Evolutionary conservation across 768 basidiomycete genomes (phyloP), one percentile per base, ranked within the genome.

Genomic region (Leccinum subtestaceum): DNA sequence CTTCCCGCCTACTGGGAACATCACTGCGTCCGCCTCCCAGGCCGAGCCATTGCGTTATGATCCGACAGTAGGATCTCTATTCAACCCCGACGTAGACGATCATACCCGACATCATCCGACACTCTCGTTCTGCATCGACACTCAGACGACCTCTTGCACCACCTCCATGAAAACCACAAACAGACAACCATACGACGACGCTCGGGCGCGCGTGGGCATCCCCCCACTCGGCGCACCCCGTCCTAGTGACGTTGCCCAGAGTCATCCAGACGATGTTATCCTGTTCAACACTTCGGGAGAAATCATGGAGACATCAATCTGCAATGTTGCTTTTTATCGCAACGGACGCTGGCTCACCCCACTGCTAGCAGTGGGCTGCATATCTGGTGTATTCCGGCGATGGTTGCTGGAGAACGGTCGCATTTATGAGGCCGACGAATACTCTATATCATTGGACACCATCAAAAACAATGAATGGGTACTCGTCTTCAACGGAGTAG

Each of bases 401-500:
- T 89, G 84, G 83, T 72, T 93, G 8, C 74, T 93, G 19, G 83
- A 85, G 59, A 78, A 84, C 45, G 78, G 76, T 21, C 77, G 77
- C 5, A 78, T 91, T 38, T 65, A 72, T 8, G 87, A 88, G 67
- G 84, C 80, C 31, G 70, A 68, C 19, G 72, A 76, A 11, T 72
- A 74, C 19, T 67, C 73, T 19, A 60, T 90, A 55, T 78, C 69
- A 12, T 76, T 72, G 60, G 74, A 77, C 23, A 71, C 67, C 49
- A 70, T 89, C 25, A 62, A 70, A 49, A 67, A 78, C 13, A 83
- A 84, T n/a, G 88, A 91, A 62, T 81, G 75, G 75, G 82, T 89
- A 2, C 76, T 93, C 38, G 72, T 89, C 36, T 88, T 85, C 68
- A 93, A 93, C 66, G 86, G 84, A 8, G 84, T 89, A 5, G 80